A percentile compares a stretch with the other conserved stretches of the same genome.
These are phyloP conservation scores for Jamesozyma rosinii DNA, from an alignment of 805 yeast genomes.

Conservation along the genomic window DNA sequence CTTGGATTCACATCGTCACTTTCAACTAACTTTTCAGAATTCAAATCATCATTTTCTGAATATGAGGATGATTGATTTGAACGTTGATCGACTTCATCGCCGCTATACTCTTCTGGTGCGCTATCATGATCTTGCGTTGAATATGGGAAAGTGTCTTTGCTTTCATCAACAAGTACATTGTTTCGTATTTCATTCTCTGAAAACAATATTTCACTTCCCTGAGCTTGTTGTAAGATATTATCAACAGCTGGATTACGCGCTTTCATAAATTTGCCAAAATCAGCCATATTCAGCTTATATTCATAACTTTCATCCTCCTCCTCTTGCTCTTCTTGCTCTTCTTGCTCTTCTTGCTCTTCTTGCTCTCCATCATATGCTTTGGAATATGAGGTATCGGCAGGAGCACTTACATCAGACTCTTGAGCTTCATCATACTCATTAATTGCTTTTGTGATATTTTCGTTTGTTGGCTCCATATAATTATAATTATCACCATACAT, in stretches of 20 bases:
- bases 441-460: not conserved
- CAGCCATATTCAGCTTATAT: not conserved
- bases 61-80: not conserved
- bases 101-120: no score
- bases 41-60: not conserved
- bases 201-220: not conserved
- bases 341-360: not conserved
- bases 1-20: not conserved
- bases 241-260: not conserved
- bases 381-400: no score
- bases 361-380: no score
- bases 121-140: not conserved
- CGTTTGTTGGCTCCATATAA: not conserved
- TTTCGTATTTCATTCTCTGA: not conserved
- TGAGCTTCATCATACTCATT: not conserved
- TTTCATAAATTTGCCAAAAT: conserved; percentile 2
- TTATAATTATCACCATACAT: not conserved
- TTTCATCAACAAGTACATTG: not conserved
- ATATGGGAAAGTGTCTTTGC: not conserved
- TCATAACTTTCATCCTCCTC: not conserved
- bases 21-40: not conserved
- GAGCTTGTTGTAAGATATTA: not conserved
- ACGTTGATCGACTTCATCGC: not conserved
- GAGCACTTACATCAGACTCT: no score
- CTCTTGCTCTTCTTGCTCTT: not conserved